Conservation (phyloP, 106 monocot genomes). For the Triglochin maritima region DNA sequence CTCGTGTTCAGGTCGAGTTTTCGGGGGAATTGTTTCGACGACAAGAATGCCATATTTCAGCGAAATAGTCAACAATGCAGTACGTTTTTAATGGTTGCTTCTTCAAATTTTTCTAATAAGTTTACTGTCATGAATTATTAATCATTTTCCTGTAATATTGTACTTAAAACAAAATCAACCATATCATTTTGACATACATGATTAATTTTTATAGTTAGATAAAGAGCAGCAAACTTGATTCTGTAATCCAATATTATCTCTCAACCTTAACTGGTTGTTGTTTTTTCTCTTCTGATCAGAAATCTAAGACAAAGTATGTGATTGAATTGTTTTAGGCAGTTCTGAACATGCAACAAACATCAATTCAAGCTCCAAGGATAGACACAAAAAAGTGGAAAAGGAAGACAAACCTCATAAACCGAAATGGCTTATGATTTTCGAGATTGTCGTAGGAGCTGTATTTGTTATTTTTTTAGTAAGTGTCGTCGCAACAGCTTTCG, state of each 20-base stretch:
- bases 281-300: too few species aligned
- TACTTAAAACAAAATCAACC: not conserved
- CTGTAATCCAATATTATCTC: too few species aligned
- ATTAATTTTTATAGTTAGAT: too few species aligned
- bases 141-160: not conserved
- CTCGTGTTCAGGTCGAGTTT: conserved; percentile 49
- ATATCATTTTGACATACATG: not conserved
- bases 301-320: too few species aligned
- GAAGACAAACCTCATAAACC: conserved; percentile 34
- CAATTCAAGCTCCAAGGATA: not conserved
- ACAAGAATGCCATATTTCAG: conserved; percentile 26
- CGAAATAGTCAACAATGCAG: conserved; percentile 53
- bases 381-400: not conserved
- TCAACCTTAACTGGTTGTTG: too few species aligned
- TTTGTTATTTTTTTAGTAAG: conserved; percentile 26
- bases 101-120: not conserved
- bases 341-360: not conserved
- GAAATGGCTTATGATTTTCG: conserved; percentile 62
- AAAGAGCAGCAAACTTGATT: too few species aligned
- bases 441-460: conserved; percentile 46
- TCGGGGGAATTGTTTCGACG: conserved; percentile 64
- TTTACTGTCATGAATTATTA: not conserved
- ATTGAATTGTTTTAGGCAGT: not conserved
- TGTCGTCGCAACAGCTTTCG: conserved; percentile 15
- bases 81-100: conserved; percentile 6